Evolutionary conservation across 495 filamentous ascomycete genomes (phyloP).

Genomic region (Neurospora sp.): DNA sequence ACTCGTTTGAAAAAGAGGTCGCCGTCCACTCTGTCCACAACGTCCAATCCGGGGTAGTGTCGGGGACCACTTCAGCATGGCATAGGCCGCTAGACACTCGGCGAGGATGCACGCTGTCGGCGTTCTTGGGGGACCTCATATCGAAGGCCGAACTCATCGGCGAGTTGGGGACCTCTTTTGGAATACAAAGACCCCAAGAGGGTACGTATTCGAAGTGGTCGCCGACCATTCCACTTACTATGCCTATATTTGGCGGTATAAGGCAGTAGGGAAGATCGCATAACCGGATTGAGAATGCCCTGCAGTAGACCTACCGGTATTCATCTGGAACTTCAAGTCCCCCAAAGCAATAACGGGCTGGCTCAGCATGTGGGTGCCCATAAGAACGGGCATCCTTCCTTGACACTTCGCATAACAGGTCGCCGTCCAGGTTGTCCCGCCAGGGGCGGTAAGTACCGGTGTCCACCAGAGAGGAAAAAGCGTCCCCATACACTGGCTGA

Average conservation of each 20-base stretch:
- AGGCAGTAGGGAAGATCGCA: not conserved
- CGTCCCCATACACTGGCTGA: not conserved
- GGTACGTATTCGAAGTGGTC: not conserved
- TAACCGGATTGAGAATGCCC: not conserved
- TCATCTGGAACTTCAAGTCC: not conserved
- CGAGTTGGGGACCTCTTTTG: not conserved
- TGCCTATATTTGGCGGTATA: not conserved
- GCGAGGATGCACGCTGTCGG: not conserved
- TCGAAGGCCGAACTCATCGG: not conserved
- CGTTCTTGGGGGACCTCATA: not conserved
- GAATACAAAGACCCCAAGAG: not conserved
- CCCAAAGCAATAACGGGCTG: not conserved
- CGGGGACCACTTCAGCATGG: not conserved
- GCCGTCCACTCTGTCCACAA: not conserved
- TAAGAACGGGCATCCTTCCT: not conserved
- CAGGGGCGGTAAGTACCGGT: too few species aligned
- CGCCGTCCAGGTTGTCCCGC: not conserved
- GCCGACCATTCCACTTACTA: not conserved
- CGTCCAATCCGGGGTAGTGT: not conserved
- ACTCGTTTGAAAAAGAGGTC: not conserved
- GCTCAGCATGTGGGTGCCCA: not conserved
- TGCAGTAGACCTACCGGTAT: not conserved
- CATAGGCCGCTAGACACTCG: not conserved
- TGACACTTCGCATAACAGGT: not conserved
- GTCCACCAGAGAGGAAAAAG: not conserved